phyloP scores from a whole-genome alignment of 129 eudicot genomes.

The Flaveria linearis region DNA sequence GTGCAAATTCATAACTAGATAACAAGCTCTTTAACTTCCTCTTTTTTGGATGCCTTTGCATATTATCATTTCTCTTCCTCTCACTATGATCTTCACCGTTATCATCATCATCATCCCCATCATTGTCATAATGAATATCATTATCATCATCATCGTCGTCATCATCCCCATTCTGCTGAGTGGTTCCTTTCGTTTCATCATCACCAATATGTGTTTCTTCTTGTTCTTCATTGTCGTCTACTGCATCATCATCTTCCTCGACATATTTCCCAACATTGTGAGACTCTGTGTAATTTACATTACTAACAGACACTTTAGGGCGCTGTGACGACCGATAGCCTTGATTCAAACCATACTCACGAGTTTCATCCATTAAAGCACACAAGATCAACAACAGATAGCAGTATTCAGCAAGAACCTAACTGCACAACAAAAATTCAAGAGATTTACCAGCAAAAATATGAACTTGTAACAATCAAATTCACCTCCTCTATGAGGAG shows the following conservation, averaged over 20 bases:
- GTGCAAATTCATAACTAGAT: conserved; percentile 76
- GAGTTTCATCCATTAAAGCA: conserved; percentile 56
- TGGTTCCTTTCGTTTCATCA: conserved; percentile 32
- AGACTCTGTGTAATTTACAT: conserved; percentile 33
- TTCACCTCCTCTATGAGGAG: neutral
- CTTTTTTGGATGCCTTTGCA: conserved; percentile 68
- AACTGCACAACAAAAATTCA: conserved; percentile 18
- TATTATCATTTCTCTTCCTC: neutral
- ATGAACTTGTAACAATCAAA: conserved; percentile 10
- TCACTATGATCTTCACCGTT: neutral
- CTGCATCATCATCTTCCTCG: conserved; percentile 44
- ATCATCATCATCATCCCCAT: conserved; percentile 34
- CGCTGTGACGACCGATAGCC: conserved; percentile 30
- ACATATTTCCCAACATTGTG: conserved; percentile 31
- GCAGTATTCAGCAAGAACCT: conserved; percentile 14
- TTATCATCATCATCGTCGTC: conserved; percentile 39
- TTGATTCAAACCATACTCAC: conserved; percentile 46
- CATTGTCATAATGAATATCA: conserved; percentile 9
- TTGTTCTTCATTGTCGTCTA: conserved; percentile 32
- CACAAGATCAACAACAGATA: conserved; percentile 24
- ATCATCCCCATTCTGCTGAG: conserved; percentile 37
- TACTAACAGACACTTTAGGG: conserved; percentile 18
- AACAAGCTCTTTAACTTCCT: conserved; percentile 75
- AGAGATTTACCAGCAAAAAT: neutral
- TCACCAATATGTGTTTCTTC: conserved; percentile 32